Percentiles rank a stretch among this genome's conserved stretches.
These are phyloP conservation scores for Peronospora farinosa DNA, from an alignment of 352 stramenopile species.

Conservation along the genomic window DNA sequence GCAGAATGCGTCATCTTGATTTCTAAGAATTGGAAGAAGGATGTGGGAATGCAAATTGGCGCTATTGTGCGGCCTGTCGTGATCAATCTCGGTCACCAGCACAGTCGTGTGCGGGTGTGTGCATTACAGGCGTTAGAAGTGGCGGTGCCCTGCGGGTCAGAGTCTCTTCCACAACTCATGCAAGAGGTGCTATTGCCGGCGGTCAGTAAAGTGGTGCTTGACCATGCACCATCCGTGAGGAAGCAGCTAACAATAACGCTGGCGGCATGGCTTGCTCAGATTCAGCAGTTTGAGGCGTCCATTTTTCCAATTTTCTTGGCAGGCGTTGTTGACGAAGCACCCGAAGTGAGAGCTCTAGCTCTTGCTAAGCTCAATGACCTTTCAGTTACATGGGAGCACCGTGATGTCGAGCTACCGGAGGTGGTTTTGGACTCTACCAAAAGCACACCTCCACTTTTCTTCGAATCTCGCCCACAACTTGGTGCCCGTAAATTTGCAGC, in stretches of 20 bases:
- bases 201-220: slow-evolving; percentile 62
- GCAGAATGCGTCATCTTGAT: slow-evolving; percentile 58
- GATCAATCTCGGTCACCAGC: slow-evolving; percentile 70
- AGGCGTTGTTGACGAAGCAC: slow-evolving; percentile 60
- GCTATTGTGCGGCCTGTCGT: slow-evolving; percentile 61
- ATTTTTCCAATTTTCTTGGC: slow-evolving; percentile 68
- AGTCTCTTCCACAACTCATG: slow-evolving; percentile 66
- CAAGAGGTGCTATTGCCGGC: slow-evolving; percentile 67
- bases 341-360: slow-evolving; percentile 44
- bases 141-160: slow-evolving; percentile 58
- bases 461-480: slow-evolving; percentile 37
- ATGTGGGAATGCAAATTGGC: slow-evolving; percentile 62
- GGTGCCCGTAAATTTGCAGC: slow-evolving; percentile 43
- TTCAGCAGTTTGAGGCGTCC: slow-evolving; percentile 52
- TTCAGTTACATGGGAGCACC: slow-evolving; percentile 38
- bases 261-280: slow-evolving; percentile 49
- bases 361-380: slow-evolving; percentile 44
- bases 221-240: slow-evolving; percentile 54
- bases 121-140: slow-evolving; percentile 71
- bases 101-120: slow-evolving; percentile 71
- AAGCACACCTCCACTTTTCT: slow-evolving; percentile 37
- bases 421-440: slow-evolving; percentile 24
- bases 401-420: slow-evolving; percentile 29
- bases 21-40: slow-evolving; percentile 40
- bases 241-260: slow-evolving; percentile 63